These are phyloP conservation scores for Candida endomychidarum DNA, from an alignment of 805 yeast genomes.

Conservation along the genomic window DNA sequence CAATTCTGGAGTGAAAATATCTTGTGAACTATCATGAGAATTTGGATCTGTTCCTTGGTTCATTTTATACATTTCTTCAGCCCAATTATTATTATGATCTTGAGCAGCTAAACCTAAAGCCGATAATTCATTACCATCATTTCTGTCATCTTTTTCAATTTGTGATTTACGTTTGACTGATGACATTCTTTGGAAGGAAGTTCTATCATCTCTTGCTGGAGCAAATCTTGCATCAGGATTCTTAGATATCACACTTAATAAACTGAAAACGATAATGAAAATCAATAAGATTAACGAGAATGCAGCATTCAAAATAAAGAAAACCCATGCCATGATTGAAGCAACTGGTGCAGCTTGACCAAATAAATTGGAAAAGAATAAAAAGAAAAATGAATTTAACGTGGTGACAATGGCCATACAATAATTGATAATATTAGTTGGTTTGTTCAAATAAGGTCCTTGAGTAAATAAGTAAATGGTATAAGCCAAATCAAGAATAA, in stretches of 20 bases:
- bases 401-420: slow-evolving; percentile 70
- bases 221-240: slow-evolving; percentile 88
- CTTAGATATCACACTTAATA: slow-evolving; percentile 65
- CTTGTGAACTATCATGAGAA: slow-evolving; percentile 22
- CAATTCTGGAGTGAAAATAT: slow-evolving; percentile 33
- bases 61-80: slow-evolving; percentile 57
- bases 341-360: slow-evolving; percentile 76
- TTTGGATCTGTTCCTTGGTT: slow-evolving; percentile 14
- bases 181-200: slow-evolving; percentile 69
- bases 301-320: slow-evolving; percentile 86
- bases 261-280: slow-evolving; percentile 64
- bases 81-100: slow-evolving; percentile 77
- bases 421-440: slow-evolving; percentile 77
- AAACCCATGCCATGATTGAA: slow-evolving; percentile 89
- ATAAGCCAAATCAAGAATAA: slow-evolving; percentile 72
- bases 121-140: slow-evolving; percentile 48
- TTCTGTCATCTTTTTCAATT: slow-evolving; percentile 22
- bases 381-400: slow-evolving; percentile 77
- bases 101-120: slow-evolving; percentile 83
- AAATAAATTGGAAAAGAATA: slow-evolving; percentile 83
- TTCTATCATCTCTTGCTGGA: slow-evolving; percentile 89
- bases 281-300: slow-evolving; percentile 74
- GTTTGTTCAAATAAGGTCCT: slow-evolving; percentile 77
- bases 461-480: slow-evolving; percentile 60
- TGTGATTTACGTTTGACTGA: slow-evolving; percentile 25